Conservation (phyloP, 306 rosid genomes). For the Ochetophila trinervis region DNA sequence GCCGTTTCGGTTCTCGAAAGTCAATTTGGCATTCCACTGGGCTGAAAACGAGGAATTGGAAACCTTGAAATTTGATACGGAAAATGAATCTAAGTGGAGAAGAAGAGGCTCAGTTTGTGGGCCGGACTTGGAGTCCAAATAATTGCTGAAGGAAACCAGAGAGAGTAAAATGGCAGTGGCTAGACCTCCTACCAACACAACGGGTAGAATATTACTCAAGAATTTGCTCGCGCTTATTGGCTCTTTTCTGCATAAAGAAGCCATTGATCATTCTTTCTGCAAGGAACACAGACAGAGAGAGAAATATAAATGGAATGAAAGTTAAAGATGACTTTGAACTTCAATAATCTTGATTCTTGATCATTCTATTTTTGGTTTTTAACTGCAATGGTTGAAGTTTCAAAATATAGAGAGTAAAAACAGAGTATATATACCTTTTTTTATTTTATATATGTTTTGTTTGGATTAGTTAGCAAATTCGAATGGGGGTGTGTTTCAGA, state of each 20-base stretch:
- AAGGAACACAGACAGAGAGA: not conserved
- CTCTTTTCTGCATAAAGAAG: constrained; percentile 18
- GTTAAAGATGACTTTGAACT: no score
- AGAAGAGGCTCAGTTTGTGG: constrained; percentile 30
- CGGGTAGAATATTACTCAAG: constrained; percentile 15
- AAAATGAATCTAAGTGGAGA: constrained; percentile 23
- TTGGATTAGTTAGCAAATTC: no score
- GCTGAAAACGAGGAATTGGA: constrained; percentile 21
- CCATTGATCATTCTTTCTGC: constrained; percentile 12
- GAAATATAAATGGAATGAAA: not conserved
- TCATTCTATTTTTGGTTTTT: no score
- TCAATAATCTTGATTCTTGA: no score
- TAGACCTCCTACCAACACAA: constrained; percentile 18
- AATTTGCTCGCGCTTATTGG: constrained; percentile 10
- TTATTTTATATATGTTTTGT: no score
- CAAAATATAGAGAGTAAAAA: no score
- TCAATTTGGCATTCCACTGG: constrained; percentile 30
- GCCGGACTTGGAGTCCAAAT: constrained; percentile 34
- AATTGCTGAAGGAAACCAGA: constrained; percentile 25
- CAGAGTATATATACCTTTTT: no score
- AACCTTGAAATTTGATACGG: constrained; percentile 14
- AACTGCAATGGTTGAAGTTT: no score
- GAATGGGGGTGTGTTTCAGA: no score
- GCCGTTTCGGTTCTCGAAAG: constrained; percentile 29
- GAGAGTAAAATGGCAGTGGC: constrained; percentile 13